Base-by-base conservation (phyloP, 2,329 filamentous ascomycete species). In the Calonectria naviculata region DNA sequence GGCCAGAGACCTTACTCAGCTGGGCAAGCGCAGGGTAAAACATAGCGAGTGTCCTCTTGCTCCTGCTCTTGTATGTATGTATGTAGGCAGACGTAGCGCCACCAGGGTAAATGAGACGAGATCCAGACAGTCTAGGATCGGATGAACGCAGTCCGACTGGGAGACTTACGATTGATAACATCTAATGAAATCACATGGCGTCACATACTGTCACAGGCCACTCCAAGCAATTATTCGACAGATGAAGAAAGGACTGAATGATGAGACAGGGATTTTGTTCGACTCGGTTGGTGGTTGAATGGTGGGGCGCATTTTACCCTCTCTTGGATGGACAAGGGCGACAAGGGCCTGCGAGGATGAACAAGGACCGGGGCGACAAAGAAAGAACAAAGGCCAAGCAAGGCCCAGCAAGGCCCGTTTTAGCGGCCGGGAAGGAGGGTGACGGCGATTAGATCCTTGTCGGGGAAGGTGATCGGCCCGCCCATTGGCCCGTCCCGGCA, bases 361-460 rank as follows among this genome's bases (percentile, higher is more conserved):
- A 60, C 41, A 67, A 47, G 56, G 46, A 54, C 62, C 28, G n/a
- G 47, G 60, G 61, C 21, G 12, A 49, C 41, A 54, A 41, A 61
- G 42, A 52, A 44, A 60, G 62, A 42, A 44, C 63, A 70, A 66
- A 46, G 31, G 24, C 54, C 52, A 67, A 29, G 68, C 52, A 67
- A 29, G 68, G 64, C 28, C 63, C 56, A 29, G 68, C 52, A 67
- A 29, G 68, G 64, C 28, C 63, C 56, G 44, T 74, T 76, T 65
- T 71, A 71, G 70, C 70, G 76, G 72, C 76, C 76, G 76, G 75
- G 75, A 78, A 75, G 75, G 74, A 75, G 73, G 76, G 52, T 58
- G 52, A 58, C 52, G 52, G 80, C 81, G 80, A 83, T 81, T 80
- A 80, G 75, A 79, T 76, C 81, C 82, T 75, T 83, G 82, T 72